A percentile compares a stretch with the other conserved stretches of the same genome.
Evolutionary conservation across 805 yeast species (phyloP).

Genomic region (Osmozyma mogii): DNA sequence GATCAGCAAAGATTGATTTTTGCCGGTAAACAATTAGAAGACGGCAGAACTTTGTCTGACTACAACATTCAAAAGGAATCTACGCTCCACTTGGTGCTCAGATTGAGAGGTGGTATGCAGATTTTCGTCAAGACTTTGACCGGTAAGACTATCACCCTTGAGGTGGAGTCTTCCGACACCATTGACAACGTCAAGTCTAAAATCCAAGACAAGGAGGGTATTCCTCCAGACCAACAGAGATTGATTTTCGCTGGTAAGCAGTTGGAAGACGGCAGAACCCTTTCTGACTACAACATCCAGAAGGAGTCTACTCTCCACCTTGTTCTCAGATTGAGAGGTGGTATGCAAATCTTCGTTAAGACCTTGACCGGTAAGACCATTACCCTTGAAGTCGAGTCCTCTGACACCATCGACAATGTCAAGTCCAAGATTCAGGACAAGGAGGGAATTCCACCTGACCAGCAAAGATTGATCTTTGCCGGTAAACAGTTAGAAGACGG

Average conservation of each 20-base stretch:
- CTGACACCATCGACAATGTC: conserved; percentile 91
- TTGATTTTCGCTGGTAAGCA: conserved; percentile 42
- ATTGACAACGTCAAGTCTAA: conserved; percentile 74
- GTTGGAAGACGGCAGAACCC: conserved; percentile 33
- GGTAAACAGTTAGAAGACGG: conserved; percentile 97
- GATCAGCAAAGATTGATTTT: conserved; percentile 5
- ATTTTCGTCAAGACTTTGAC: conserved; percentile 43
- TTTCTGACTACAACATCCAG: conserved; percentile 35
- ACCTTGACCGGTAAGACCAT: conserved; percentile 57
- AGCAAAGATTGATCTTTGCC: conserved; percentile 94
- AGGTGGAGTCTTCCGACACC: conserved; percentile 96
- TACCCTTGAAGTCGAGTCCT: conserved; percentile 94
- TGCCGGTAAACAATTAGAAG: conserved; percentile 6
- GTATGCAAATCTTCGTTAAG: conserved; percentile 55
- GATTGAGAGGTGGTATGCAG: conserved; percentile 41
- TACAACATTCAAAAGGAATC: conserved; percentile 32
- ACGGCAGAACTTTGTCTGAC: conserved; percentile 5
- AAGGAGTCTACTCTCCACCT: conserved; percentile 32
- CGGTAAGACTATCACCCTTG: conserved; percentile 72
- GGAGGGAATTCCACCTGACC: conserved; percentile 97
- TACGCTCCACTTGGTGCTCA: conserved; percentile 19
- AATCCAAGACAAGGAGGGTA: conserved; percentile 37
- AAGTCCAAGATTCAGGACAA: conserved; percentile 95
- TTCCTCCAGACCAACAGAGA: conserved; percentile 40
- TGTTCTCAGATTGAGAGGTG: conserved; percentile 28